phyloP scores from a whole-genome alignment of 2,329 filamentous ascomycete species.

The Pseudogymnoascus sp. region DNA sequence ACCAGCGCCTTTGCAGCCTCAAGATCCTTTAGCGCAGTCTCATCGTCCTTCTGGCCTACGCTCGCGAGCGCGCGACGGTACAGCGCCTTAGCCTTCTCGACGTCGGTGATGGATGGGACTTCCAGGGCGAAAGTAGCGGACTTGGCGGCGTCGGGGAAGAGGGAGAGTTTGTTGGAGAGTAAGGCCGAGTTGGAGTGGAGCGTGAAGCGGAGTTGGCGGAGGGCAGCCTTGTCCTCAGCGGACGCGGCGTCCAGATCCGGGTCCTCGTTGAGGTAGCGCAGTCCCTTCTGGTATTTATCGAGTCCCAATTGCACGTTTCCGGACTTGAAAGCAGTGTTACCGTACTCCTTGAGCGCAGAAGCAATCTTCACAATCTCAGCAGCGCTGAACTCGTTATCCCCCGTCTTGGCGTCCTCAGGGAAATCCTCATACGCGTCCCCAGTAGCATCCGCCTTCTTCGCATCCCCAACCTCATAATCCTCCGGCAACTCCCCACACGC shows the following conservation, averaged over 20 bases:
- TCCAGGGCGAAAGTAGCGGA: conserved; percentile 67
- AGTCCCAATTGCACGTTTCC: conserved; percentile 62
- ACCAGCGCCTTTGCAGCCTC: conserved; percentile 65
- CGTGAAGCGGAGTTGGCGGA: conserved; percentile 69
- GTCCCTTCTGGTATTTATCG: conserved; percentile 88
- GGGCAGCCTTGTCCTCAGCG: conserved; percentile 53
- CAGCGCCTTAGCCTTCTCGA: conserved; percentile 80
- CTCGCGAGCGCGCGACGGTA: conserved; percentile 76
- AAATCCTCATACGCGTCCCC: conserved; percentile 95
- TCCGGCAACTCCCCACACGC: conserved; percentile 82
- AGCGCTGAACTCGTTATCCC: conserved; percentile 54
- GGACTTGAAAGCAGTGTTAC: conserved; percentile 85
- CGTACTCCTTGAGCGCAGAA: conserved; percentile 77
- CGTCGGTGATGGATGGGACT: conserved; percentile 54
- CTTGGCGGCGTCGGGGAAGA: conserved; percentile 60
- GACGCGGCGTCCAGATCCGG: conserved; percentile 65
- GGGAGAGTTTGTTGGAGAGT: conserved; percentile 69
- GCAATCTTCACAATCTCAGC: conserved; percentile 69
- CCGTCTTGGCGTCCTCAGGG: conserved; percentile 66
- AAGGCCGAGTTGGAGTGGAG: conserved; percentile 86
- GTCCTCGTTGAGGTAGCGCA: conserved; percentile 83
- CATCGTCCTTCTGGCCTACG: conserved; percentile 73
- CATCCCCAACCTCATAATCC: conserved; percentile 54
- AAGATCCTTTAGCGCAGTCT: conserved; percentile 66
- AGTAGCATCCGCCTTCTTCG: conserved; percentile 65